Evolutionary conservation across 257 asterid species (phyloP).

Genomic region (Solanum arcanum): DNA sequence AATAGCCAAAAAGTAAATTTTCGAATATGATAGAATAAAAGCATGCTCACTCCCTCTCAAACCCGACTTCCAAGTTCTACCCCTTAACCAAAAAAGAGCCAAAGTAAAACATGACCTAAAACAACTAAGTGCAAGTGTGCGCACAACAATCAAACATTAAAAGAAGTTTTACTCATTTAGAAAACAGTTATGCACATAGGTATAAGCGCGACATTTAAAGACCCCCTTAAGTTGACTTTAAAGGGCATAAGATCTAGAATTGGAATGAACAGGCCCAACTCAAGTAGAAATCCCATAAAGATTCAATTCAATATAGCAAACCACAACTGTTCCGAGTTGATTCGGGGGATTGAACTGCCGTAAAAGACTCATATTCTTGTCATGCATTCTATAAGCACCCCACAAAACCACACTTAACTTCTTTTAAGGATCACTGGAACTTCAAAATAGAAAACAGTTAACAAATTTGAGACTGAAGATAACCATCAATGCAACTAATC

Average conservation of each 20-base stretch:
- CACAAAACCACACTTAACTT: not conserved
- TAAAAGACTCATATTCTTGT: not conserved
- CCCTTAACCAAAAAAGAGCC: not conserved
- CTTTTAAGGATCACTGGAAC: not conserved
- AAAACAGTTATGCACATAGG: not conserved
- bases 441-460: not conserved
- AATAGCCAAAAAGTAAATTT: not conserved
- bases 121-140: not conserved
- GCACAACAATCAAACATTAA: not conserved
- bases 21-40: not conserved
- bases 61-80: not conserved
- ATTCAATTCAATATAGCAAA: not conserved
- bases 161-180: not conserved
- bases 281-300: not conserved
- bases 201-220: not conserved
- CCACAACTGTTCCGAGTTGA: not conserved
- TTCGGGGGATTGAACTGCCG: not conserved
- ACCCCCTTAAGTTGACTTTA: not conserved
- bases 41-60: not conserved
- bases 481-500: not conserved
- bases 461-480: not conserved
- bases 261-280: not conserved
- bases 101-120: not conserved
- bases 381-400: not conserved
- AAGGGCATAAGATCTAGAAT: not conserved